Base-by-base conservation (phyloP, 768 basidiomycete species). In the Pholiota conissans region DNA sequence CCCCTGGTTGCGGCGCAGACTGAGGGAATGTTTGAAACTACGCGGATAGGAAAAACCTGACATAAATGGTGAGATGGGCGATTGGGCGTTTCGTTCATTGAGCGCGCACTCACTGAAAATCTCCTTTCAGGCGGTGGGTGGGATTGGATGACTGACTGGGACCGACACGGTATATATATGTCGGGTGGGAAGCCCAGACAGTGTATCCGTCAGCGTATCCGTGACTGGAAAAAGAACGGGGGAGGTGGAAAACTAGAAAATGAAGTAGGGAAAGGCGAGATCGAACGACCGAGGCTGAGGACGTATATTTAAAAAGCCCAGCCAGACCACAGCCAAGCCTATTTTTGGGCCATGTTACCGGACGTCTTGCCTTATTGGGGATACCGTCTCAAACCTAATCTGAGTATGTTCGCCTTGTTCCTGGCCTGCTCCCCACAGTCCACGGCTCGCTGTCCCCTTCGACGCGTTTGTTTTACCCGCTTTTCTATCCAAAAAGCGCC, bases 271-370 rank as follows among this genome's bases (percentile, higher is more conserved):
- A 54, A 42, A 46, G 60, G 57, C 47, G 59, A 55, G 63, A 59
- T 32, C 48, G 30, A 32, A 42, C 34, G 52, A 45, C 55, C 39
- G 37, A 56, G 46, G 53, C 34, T 47, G 32, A 55, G 52, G 56
- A 37, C 55, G 29, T 32, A 52, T 24, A n/a, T 52, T 61, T 60
- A 57, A 58, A 51, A 60, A 57, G 63, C 34, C 63, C 55, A 56
- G 60, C 56, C 58, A 52, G 52, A 60, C n/a, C 53, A 47, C 57
- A 51, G 56, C 55, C 52, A 59, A 57, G 63, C 42, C 60, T 59
- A 61, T 63, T 61, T 63, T 59, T 61, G 58, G 57, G 7, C 30
- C 52, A 57, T 54, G 62, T 56, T 29, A 34, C 56, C 55, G 55
- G 53, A 45, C 28, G 27, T 52, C 39, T 49, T 57, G 18, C 58